These are phyloP conservation scores for Plenodomus biglobosus DNA, from an alignment of 2,329 filamentous ascomycete species.

Conservation along the genomic window DNA sequence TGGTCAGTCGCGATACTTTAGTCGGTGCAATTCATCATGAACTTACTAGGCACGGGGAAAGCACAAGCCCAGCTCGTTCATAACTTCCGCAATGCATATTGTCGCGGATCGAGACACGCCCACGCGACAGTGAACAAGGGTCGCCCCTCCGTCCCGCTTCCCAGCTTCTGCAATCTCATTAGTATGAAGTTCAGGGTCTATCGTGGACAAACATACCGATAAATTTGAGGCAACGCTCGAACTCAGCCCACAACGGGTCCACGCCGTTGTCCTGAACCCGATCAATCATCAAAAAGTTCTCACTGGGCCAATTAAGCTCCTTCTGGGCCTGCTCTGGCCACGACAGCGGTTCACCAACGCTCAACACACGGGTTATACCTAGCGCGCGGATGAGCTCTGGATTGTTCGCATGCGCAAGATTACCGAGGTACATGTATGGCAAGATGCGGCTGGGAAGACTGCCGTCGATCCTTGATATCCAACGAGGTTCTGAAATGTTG, in stretches of 20 bases:
- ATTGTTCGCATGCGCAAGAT: slow-evolving; percentile 91
- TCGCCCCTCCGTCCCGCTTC: slow-evolving; percentile 74
- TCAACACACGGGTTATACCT: slow-evolving; percentile 84
- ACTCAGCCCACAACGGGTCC: slow-evolving; percentile 84
- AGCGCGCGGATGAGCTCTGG: slow-evolving; percentile 76
- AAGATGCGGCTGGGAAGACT: slow-evolving; percentile 86
- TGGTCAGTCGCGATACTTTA: slow-evolving; percentile 11
- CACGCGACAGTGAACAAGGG: slow-evolving; percentile 92
- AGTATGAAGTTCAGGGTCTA: slow-evolving; percentile 6
- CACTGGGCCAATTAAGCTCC: slow-evolving; percentile 67
- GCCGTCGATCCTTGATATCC: slow-evolving; percentile 83
- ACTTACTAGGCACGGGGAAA: slow-evolving; percentile 84
- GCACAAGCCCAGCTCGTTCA: slow-evolving; percentile 76
- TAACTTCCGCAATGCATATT: slow-evolving; percentile 98
- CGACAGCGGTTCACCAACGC: slow-evolving; percentile 83
- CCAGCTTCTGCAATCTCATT: slow-evolving; percentile 66
- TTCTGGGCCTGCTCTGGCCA: slow-evolving; percentile 70
- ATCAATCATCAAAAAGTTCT: slow-evolving; percentile 79
- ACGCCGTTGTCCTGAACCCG: slow-evolving; percentile 96
- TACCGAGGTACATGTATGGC: slow-evolving; percentile 95
- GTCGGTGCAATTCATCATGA: neutral
- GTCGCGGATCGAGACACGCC: slow-evolving; percentile 94
- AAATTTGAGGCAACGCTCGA: slow-evolving; percentile 82
- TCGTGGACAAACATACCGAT: slow-evolving; percentile 67
- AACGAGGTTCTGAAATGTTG: slow-evolving; percentile 67